phyloP scores from a whole-genome alignment of 1,284 basidiomycete species.

The Ustilago hordei region DNA sequence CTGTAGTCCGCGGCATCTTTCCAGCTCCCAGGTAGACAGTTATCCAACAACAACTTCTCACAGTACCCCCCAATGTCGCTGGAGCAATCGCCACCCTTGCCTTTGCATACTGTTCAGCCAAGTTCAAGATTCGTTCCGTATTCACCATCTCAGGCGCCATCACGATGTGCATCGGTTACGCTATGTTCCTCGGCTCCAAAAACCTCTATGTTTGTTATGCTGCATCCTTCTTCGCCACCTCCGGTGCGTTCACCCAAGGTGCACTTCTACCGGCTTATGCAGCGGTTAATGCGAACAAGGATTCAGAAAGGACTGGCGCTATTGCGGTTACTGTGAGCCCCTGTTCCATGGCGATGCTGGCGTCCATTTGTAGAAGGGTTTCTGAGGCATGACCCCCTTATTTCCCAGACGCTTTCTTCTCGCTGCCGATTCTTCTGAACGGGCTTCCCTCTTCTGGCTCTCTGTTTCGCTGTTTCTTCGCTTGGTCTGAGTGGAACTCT shows the following conservation, averaged over 20 bases:
- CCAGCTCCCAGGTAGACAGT: conserved; percentile 60
- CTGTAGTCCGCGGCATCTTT: conserved; percentile 69
- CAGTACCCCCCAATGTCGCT: conserved; percentile 68
- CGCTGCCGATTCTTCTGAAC: too few relatives aligned
- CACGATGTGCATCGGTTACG: conserved; percentile 66
- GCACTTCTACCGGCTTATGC: conserved; percentile 55
- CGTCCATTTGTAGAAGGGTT: too few relatives aligned
- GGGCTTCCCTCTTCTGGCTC: too few relatives aligned
- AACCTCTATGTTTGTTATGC: conserved; percentile 61
- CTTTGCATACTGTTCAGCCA: conserved; percentile 65
- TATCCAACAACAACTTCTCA: conserved; percentile 69
- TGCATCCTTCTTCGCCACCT: conserved; percentile 61
- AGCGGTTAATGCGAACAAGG: conserved; percentile 63
- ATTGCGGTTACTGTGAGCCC: conserved; percentile 57
- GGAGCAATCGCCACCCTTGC: conserved; percentile 61
- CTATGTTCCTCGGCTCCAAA: conserved; percentile 59
- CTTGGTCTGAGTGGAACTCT: too few relatives aligned
- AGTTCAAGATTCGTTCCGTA: conserved; percentile 61
- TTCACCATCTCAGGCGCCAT: conserved; percentile 59
- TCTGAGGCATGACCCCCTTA: too few relatives aligned
- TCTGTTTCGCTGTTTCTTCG: too few relatives aligned
- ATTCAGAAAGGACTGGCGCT: conserved; percentile 60
- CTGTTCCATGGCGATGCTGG: too few relatives aligned
- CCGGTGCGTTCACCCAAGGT: conserved; percentile 67
- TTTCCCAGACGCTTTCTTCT: too few relatives aligned